phyloP scores from a whole-genome alignment of 768 basidiomycete genomes.

The Termitomyces sp. region DNA sequence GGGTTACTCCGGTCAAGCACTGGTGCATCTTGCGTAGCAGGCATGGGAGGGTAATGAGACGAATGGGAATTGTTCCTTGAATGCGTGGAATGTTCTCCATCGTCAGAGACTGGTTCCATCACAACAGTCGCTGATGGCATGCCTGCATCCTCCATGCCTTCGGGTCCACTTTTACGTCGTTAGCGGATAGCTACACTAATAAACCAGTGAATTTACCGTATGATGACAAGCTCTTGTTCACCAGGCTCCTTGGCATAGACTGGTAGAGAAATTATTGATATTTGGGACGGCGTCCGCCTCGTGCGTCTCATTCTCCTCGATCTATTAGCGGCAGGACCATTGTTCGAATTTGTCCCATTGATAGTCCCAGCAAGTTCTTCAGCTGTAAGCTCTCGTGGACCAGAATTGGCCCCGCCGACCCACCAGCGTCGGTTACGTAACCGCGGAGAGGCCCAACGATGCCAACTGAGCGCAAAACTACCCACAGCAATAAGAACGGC shows the following conservation, averaged over 20 bases:
- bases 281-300: conserved; percentile 72
- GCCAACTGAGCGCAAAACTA: conserved; percentile 4
- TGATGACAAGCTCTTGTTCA: conserved; percentile 74
- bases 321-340: conserved; percentile 21
- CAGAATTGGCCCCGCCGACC: background rate
- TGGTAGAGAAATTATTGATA: conserved; percentile 73
- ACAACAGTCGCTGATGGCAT: conserved; percentile 34
- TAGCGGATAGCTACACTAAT: background rate
- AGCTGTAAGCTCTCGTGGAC: conserved; percentile 43
- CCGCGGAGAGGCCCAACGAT: background rate
- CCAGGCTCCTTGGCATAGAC: conserved; percentile 83
- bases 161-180: conserved; percentile 34
- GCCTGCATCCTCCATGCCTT: conserved; percentile 50
- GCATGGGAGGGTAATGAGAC: conserved; percentile 32
- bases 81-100: conserved; percentile 26
- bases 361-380: conserved; percentile 51
- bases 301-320: conserved; percentile 31
- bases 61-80: conserved; percentile 24
- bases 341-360: conserved; percentile 21
- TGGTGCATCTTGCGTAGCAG: conserved; percentile 37
- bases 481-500: background rate
- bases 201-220: conserved; percentile 25
- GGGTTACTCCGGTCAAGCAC: conserved; percentile 31
- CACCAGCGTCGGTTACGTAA: background rate
- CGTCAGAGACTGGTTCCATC: conserved; percentile 33